These are phyloP conservation scores for Ottelia alismoides DNA, from an alignment of 106 monocot species.

Conservation along the genomic window DNA sequence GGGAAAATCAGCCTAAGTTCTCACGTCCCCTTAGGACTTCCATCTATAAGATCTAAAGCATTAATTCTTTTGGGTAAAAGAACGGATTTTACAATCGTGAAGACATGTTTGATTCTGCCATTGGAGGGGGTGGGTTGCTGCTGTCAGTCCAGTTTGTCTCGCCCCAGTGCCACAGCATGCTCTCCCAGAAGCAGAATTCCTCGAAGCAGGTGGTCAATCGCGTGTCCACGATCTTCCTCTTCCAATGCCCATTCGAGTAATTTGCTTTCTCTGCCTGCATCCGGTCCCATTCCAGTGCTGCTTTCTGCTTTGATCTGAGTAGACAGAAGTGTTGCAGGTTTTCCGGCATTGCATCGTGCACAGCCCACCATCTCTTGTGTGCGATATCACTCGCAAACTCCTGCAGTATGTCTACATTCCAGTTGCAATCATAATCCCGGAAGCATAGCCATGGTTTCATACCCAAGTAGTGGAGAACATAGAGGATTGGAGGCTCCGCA, in stretches of 20 bases:
- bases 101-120: no score
- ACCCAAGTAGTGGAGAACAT: constrained; percentile 71
- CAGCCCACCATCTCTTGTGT: constrained; percentile 65
- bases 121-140: no score
- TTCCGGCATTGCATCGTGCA: constrained; percentile 58
- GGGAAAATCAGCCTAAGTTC: no score
- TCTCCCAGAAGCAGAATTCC: constrained; percentile 51
- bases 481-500: constrained; percentile 50
- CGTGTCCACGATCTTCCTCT: constrained; percentile 28
- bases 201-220: constrained; percentile 44
- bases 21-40: no score
- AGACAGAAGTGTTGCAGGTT: constrained; percentile 43
- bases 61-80: no score
- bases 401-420: constrained; percentile 39
- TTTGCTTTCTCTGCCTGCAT: constrained; percentile 58
- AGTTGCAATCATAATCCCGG: constrained; percentile 75
- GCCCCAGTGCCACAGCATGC: constrained; percentile 64
- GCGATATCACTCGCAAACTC: constrained; percentile 74
- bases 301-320: constrained; percentile 49
- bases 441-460: constrained; percentile 76
- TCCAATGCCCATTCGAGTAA: constrained; percentile 65
- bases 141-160: no score
- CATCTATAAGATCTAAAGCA: no score
- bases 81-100: no score
- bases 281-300: constrained; percentile 57